Evolutionary conservation across 2,329 filamentous ascomycete genomes (phyloP), one percentile per base, ranked within the genome.

Genomic region (Aaosphaeria pasadenensis): DNA sequence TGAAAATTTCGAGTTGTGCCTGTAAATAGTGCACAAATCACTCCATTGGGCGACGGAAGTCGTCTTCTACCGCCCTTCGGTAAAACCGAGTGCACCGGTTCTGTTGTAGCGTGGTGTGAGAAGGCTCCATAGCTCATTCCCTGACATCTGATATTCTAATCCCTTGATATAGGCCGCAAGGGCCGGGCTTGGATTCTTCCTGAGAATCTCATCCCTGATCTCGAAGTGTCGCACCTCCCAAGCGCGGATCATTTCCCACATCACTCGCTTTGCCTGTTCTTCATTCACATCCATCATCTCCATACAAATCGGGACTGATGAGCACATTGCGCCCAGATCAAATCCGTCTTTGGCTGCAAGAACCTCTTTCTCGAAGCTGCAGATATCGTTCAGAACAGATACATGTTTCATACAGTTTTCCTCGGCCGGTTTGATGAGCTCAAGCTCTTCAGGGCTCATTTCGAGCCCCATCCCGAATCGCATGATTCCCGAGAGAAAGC

Each of bases 371-470:
- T 74, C 70, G 39, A 48, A 75, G 50, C 62, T 69, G 46, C 56
- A 70, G 48, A 75, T 73, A 49, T 76, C 72, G 55, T 75, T 75
- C 30, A 75, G 55, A 5, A 74, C 53, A 2, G 70, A 68, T 39
- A 75, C 57, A 40, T 74, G 73, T 49, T 68, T 67, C 4, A 63
- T 54, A 48, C 60, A 70, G 48, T 70, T 72, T 30, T 48, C 39
- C 11, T 76, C 71, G 5, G 73, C 44, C 0, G 52, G 36, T 1
- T 48, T 38, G 2, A 66, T 49, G 0, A 44, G 30, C 0, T 45
- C 40, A 0, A 71, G 50, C n/a, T 74, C 68, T 1, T 52, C 47
- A 0, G 51, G n/a, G 1, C 48, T 52, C 1, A 73, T 43, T 5
- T 55, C 48, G 1, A 74, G 54, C 5, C 45, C 54, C 62, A 70